phyloP scores from a whole-genome alignment of 176 grass and related monocot genomes.

The Typha latifolia region DNA sequence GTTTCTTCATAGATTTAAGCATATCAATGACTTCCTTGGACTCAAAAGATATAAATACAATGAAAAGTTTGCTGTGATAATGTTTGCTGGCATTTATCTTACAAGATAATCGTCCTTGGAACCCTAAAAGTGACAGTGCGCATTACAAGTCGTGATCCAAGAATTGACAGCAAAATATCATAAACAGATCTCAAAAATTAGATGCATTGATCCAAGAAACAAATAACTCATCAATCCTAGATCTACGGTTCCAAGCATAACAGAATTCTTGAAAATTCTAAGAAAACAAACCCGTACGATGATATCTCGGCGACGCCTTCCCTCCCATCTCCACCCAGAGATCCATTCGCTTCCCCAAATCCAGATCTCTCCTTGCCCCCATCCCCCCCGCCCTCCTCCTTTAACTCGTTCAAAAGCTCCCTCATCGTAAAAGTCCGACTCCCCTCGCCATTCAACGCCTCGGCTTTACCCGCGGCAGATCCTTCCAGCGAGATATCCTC shows the following conservation, averaged over 20 bases:
- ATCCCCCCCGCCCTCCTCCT: slow-evolving; percentile 46
- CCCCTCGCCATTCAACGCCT: slow-evolving; percentile 30
- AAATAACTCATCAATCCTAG: not conserved
- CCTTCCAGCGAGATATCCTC: slow-evolving; percentile 13
- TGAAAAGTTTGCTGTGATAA: no score
- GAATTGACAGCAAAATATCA: no score
- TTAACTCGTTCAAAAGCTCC: slow-evolving; percentile 70
- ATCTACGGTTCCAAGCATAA: not conserved
- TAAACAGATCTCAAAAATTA: not conserved
- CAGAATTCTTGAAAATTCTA: not conserved
- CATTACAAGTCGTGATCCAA: no score
- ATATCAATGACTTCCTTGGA: no score
- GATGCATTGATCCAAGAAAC: not conserved
- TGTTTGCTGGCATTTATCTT: no score
- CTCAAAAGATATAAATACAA: no score
- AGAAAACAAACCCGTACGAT: slow-evolving; percentile 47
- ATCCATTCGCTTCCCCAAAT: slow-evolving; percentile 31
- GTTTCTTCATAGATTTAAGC: no score
- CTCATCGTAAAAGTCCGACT: slow-evolving; percentile 68
- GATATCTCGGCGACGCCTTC: slow-evolving; percentile 38
- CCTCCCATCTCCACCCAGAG: slow-evolving; percentile 15
- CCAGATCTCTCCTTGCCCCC: slow-evolving; percentile 29
- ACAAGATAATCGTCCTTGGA: no score
- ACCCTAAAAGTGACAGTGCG: no score
- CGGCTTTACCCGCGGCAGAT: slow-evolving; percentile 44